A percentile compares a stretch with the other conserved stretches of the same genome.
phyloP scores from a whole-genome alignment of 495 filamentous ascomycete species.

The Parathielavia hyrcaniae region DNA sequence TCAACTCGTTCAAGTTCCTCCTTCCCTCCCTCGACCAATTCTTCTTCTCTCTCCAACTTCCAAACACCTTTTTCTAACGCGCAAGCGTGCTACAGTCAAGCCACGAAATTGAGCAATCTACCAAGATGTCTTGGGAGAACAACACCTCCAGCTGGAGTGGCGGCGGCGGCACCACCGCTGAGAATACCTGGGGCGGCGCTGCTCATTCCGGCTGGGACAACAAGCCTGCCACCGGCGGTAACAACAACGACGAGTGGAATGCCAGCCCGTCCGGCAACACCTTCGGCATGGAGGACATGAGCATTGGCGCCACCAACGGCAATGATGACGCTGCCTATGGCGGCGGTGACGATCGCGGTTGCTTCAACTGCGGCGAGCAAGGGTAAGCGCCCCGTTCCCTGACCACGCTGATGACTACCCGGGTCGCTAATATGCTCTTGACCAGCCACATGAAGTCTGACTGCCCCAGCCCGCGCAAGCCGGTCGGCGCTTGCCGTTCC shows the following conservation, averaged over 20 bases:
- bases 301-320: not conserved
- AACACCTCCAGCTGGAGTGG: not conserved
- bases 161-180: not conserved
- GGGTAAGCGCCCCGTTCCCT: constrained; percentile 48
- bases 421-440: constrained; percentile 16
- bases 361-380: constrained; percentile 73
- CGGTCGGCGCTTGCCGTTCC: constrained; percentile 57
- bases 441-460: constrained; percentile 52
- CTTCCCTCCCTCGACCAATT: not conserved
- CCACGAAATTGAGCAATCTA: not conserved
- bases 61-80: not conserved
- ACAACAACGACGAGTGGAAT: not conserved
- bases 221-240: not conserved
- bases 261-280: not conserved
- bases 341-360: constrained; percentile 47
- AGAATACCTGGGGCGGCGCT: not conserved
- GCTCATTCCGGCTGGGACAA: not conserved
- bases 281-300: constrained; percentile 7
- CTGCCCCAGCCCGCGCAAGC: constrained; percentile 40
- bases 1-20: not conserved
- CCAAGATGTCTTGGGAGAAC: constrained; percentile 11
- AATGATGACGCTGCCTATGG: constrained; percentile 53
- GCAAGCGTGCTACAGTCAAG: not conserved
- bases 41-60: not conserved
- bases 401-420: not conserved